These are phyloP conservation scores for Ceratocystis papillata DNA, from an alignment of 2,329 filamentous ascomycete species.

Conservation along the genomic window DNA sequence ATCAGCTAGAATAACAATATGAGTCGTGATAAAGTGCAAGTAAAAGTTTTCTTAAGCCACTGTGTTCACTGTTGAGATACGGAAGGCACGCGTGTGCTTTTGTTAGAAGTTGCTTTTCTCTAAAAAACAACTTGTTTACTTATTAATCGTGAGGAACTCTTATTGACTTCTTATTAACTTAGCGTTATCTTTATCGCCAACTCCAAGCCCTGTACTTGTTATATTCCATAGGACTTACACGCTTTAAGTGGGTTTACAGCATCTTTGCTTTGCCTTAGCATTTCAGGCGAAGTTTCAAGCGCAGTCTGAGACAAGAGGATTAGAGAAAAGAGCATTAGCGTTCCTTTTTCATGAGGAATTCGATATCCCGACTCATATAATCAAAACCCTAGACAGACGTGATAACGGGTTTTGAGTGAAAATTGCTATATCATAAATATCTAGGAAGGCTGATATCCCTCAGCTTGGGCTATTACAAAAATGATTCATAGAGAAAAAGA, in stretches of 20 bases:
- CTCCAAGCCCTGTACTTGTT: not conserved
- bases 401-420: not conserved
- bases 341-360: not conserved
- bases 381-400: too few relatives aligned
- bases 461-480: not conserved
- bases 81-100: not conserved
- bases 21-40: not conserved
- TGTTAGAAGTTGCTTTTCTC: not conserved
- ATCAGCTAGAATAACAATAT: not conserved
- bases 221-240: not conserved
- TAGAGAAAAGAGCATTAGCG: not conserved
- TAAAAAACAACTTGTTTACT: not conserved
- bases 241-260: not conserved
- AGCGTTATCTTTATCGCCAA: not conserved
- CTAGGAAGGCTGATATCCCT: not conserved
- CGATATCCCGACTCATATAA: too few relatives aligned
- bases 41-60: constrained; percentile 1
- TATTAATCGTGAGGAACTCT: not conserved
- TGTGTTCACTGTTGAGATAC: not conserved
- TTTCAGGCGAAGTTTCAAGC: constrained; percentile 28
- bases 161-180: not conserved
- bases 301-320: constrained; percentile 31
- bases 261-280: not conserved
- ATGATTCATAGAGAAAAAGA: not conserved
- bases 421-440: constrained; percentile 6